Conservation (phyloP, 257 asterid species). For the Rehmannia glutinosa region DNA sequence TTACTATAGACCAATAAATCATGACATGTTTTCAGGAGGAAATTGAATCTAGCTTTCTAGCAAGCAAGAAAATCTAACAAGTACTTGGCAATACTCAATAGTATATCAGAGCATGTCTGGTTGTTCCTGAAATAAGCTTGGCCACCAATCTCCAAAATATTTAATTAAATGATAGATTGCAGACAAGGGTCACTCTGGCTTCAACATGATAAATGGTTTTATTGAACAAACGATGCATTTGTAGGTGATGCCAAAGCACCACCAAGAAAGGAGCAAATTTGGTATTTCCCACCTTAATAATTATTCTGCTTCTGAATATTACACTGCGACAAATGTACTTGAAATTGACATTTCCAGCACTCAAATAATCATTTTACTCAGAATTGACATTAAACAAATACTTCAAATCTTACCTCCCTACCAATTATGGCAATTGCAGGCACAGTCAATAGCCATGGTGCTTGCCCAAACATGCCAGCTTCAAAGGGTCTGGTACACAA, state of each 20-base stretch:
- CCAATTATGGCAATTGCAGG: constrained; percentile 94
- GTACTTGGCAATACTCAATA: no score
- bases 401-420: constrained; percentile 66
- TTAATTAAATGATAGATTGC: not conserved
- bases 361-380: not conserved
- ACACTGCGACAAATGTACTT: not conserved
- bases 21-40: no score
- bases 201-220: not conserved
- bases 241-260: not conserved
- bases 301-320: not conserved
- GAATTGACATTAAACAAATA: not conserved
- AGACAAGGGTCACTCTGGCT: not conserved
- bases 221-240: not conserved
- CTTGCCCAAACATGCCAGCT: constrained; percentile 62
- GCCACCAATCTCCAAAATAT: not conserved
- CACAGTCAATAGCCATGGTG: constrained; percentile 79
- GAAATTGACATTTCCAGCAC: not conserved
- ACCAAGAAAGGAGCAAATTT: not conserved
- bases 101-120: not conserved
- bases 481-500: constrained; percentile 82
- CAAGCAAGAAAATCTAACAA: no score
- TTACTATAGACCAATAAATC: no score
- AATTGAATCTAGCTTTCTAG: no score
- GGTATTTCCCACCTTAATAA: not conserved
- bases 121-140: not conserved